These are phyloP conservation scores for Trypanosoma conorhini DNA, from an alignment of 208 protist species.

Conservation along the genomic window DNA sequence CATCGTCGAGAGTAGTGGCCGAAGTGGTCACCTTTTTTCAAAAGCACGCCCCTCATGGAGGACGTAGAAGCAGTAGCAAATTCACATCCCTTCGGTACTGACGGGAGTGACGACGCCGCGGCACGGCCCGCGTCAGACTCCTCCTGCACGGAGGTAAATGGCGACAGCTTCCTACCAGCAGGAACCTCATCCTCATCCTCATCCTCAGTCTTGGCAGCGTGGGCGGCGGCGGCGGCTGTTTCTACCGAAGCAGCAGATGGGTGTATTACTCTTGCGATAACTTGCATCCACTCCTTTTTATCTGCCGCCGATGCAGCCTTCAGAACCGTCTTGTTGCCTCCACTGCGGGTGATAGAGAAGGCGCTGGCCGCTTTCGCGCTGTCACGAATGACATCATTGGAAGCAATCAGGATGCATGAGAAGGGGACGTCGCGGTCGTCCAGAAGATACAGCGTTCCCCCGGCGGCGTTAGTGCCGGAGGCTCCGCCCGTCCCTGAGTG, in stretches of 20 bases:
- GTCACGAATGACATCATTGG: conserved; percentile 1
- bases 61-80: background rate
- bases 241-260: no score
- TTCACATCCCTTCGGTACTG: background rate
- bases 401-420: conserved; percentile 13
- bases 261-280: background rate
- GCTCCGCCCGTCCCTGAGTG: background rate
- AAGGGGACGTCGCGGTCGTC: conserved; percentile 6
- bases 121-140: background rate
- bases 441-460: conserved; percentile 17
- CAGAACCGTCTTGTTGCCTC: conserved; percentile 12
- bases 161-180: background rate
- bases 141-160: background rate
- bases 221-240: background rate
- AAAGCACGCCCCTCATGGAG: conserved; percentile 16
- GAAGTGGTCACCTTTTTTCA: conserved; percentile 14
- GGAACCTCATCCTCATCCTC: no score
- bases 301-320: background rate
- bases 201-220: background rate
- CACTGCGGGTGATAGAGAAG: conserved; percentile 7
- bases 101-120: background rate
- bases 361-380: conserved; percentile 13
- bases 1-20: conserved; percentile 12
- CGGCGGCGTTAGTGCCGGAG: background rate
- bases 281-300: conserved; percentile 14